Evolutionary conservation across 306 rosid species (phyloP).

Genomic region (Calophaca sinica): DNA sequence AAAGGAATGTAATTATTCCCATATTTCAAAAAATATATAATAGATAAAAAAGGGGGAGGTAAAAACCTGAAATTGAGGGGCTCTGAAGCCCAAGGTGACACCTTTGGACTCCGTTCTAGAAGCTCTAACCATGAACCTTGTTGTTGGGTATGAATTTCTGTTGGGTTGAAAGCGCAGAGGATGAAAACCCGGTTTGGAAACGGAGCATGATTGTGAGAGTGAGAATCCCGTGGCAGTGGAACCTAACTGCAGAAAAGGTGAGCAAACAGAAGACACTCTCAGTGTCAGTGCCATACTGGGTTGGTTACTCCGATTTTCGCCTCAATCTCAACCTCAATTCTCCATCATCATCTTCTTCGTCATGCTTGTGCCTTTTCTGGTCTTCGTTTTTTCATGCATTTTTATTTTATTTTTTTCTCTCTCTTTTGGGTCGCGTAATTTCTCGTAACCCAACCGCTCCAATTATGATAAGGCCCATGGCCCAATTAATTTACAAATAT

Average conservation of each 20-base stretch:
- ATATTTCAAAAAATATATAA: neutral
- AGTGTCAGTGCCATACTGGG: conserved; percentile 45
- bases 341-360: conserved; percentile 37
- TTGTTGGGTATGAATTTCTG: conserved; percentile 40
- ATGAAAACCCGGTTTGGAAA: conserved; percentile 56
- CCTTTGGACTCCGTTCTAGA: conserved; percentile 71
- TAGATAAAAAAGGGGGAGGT: neutral
- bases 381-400: neutral
- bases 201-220: conserved; percentile 39
- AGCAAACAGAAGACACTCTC: conserved; percentile 32
- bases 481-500: no score
- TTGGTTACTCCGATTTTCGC: neutral
- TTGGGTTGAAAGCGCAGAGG: conserved; percentile 44
- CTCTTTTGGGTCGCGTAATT: neutral
- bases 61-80: conserved; percentile 83
- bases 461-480: no score
- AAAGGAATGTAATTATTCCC: conserved; percentile 15
- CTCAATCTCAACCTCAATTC: conserved; percentile 33
- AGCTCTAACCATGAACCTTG: conserved; percentile 61
- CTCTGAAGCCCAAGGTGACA: conserved; percentile 74
- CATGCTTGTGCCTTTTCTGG: conserved; percentile 14
- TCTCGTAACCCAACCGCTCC: no score
- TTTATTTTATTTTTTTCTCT: neutral
- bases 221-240: conserved; percentile 38
- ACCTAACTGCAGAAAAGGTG: conserved; percentile 45